Base-by-base conservation (phyloP, 345 rosid genomes). In the Salix brachista region DNA sequence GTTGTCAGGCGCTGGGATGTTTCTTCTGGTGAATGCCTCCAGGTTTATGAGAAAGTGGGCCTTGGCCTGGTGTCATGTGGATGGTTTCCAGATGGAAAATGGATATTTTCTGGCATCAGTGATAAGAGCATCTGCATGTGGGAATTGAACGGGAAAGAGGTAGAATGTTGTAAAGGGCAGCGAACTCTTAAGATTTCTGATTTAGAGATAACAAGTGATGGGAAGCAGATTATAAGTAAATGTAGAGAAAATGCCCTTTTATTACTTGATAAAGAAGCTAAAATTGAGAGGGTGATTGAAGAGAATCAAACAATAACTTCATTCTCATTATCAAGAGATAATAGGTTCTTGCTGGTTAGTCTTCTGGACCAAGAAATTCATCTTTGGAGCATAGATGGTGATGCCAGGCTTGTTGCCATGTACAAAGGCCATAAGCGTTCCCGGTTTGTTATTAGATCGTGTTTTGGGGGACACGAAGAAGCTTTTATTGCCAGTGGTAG, bases 401-500 rank as follows among this genome's bases (percentile, higher is more conserved):
- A 86, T 17, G 82, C 83, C 30, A 88, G 82, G 77, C 71, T 89
- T 72, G 85, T 88, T 48, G 79, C 89, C 21, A 90, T 84, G 75
- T 91, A 87, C 75, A 91, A 78, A 80, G 96, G 96, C 75, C 91
- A 86, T 70, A 86, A 77, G 70, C 90, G 89, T 69, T 67, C 83
- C 46, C 85, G 96, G 21, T 89, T 81, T 81, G 78, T 89, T 72
- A 89, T 91, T 58, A 81, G 92, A 61, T 89, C 93, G 8, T 91
- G 96, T 85, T 87, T 91, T 85, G 96, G 96, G 80, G 96, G 96
- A 42, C 84, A 83, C 58, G 83, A 83, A 58, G 86, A 88, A 82
- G 79, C 85, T 66, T 89, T 91, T 79, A 81, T 91, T 36, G 96
- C 92, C 46, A 86, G 92, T 69, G 96, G 93, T 50, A 91, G 96